Evolutionary conservation across 2,329 filamentous ascomycete genomes (phyloP), one percentile per base, ranked within the genome.

Genomic region (Apiospora marii): DNA sequence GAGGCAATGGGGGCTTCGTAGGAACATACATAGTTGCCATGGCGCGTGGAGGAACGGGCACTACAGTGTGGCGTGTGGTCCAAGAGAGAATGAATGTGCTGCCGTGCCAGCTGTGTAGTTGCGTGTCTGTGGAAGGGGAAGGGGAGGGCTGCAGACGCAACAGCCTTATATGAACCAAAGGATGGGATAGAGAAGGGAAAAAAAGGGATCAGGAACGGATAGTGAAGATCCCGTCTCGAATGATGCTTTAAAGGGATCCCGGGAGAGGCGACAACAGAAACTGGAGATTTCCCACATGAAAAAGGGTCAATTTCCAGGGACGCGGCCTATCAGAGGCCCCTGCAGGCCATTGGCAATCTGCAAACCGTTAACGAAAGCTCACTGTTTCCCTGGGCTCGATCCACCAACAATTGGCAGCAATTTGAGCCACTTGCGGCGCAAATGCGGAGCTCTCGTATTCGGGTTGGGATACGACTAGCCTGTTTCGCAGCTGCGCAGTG

Each of bases 1-100:
- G 10, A 41, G 30, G 34, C 58, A 13, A 64, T 41, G 37, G 58
- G 41, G 41, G 51, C 43, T 58, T 30, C 16, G 53, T 6, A 16
- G 37, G 24, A 24, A 44, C 69, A 48, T 71, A 71, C 69, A 71
- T 64, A 13, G 69, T 30, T 67, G 69, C 69, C 69, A 71, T 71
- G 69, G 58, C 58, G 69, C 61, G 37, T 43, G 58, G 22, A 13
- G 37, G 27, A 46, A 68, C 41, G 30, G 53, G 53, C 53, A 61
- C 53, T 61, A 61, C 53, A 61, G 22, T 46, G 43, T 49, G 43
- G 46, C 67, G 46, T 41, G 43, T 69, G 19, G 14, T 37, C 43
- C 46, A 70, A 24, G 22, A 51, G 49, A 19, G 48, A 70, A 37
- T 49, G 68, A 70, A 24, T 30, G 46, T 70, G 46, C 24, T 30